phyloP scores from a whole-genome alignment of 352 stramenopile genomes.

The Halophytophthora polymorphica region DNA sequence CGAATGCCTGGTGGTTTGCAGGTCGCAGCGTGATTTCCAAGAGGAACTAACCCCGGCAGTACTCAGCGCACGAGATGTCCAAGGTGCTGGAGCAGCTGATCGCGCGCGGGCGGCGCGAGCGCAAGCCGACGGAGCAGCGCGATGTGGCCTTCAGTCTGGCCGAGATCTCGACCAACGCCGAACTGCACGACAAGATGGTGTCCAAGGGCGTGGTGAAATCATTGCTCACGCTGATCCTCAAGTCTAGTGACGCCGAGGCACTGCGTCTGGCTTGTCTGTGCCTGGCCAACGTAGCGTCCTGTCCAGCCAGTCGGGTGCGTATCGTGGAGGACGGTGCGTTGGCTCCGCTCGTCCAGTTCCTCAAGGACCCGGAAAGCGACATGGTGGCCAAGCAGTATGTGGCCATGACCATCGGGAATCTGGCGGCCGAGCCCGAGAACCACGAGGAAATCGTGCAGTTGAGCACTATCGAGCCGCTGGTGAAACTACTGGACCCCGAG shows the following conservation, averaged over 20 bases:
- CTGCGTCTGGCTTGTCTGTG: constrained; percentile 93
- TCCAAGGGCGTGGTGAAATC: constrained; percentile 94
- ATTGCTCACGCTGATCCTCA: constrained; percentile 88
- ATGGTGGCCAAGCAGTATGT: constrained; percentile 93
- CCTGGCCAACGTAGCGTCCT: constrained; percentile 94
- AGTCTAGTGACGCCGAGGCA: constrained; percentile 91
- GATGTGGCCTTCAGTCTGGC: constrained; percentile 95
- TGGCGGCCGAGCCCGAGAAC: constrained; percentile 92
- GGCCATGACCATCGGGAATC: constrained; percentile 95
- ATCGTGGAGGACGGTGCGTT: constrained; percentile 95
- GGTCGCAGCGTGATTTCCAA: no score
- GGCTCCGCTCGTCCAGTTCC: constrained; percentile 86
- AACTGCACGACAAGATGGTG: constrained; percentile 93
- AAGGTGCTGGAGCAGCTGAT: constrained; percentile 97
- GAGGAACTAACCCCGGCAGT: no score
- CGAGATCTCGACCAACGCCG: constrained; percentile 93
- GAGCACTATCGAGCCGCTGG: constrained; percentile 84
- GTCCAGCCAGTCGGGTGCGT: constrained; percentile 74
- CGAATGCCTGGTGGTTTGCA: no score
- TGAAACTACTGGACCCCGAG: constrained; percentile 90
- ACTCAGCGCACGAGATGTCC: constrained; percentile 40
- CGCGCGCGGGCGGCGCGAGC: constrained; percentile 92
- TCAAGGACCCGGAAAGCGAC: constrained; percentile 86
- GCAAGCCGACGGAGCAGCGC: constrained; percentile 93
- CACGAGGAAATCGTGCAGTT: constrained; percentile 95